Evolutionary conservation across 805 yeast genomes (phyloP).

Genomic region (Suhomyces emberorum): DNA sequence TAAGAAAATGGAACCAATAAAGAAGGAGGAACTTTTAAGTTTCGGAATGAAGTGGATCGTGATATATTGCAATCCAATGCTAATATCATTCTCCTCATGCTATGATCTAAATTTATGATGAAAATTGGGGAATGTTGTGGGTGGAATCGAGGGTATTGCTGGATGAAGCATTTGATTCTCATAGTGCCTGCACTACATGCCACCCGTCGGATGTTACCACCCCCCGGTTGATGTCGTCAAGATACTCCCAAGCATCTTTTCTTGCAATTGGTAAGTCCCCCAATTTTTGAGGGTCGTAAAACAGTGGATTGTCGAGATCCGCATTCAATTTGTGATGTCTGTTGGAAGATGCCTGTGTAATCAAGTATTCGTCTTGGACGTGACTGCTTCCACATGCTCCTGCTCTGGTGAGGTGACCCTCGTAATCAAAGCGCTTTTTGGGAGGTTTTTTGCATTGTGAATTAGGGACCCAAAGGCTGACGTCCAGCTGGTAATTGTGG

Average conservation of each 20-base stretch:
- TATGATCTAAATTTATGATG: no score
- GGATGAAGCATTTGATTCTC: no score
- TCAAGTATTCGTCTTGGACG: constrained; percentile 38
- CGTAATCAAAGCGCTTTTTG: constrained; percentile 10
- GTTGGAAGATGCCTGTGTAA: constrained; percentile 21
- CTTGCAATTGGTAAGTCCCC: constrained; percentile 40
- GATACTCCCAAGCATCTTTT: constrained; percentile 23
- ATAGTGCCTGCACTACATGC: no score
- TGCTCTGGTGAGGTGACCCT: constrained; percentile 24
- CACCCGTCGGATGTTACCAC: not conserved
- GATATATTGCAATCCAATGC: no score
- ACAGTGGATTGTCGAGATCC: constrained; percentile 22
- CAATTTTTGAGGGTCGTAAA: constrained; percentile 20
- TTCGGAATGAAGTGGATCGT: no score
- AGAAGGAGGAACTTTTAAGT: no score
- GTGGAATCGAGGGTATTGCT: no score
- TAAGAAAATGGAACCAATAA: no score
- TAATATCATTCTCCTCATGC: no score
- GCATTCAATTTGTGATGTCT: constrained; percentile 21
- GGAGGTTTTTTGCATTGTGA: constrained; percentile 24
- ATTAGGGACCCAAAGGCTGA: constrained; percentile 47
- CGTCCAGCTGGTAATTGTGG: constrained; percentile 41
- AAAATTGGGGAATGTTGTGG: no score
- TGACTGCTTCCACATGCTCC: constrained; percentile 39
- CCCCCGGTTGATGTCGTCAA: constrained; percentile 3